phyloP scores from a whole-genome alignment of 176 grass and related monocot species.

The Tillandsia fasciculata region DNA sequence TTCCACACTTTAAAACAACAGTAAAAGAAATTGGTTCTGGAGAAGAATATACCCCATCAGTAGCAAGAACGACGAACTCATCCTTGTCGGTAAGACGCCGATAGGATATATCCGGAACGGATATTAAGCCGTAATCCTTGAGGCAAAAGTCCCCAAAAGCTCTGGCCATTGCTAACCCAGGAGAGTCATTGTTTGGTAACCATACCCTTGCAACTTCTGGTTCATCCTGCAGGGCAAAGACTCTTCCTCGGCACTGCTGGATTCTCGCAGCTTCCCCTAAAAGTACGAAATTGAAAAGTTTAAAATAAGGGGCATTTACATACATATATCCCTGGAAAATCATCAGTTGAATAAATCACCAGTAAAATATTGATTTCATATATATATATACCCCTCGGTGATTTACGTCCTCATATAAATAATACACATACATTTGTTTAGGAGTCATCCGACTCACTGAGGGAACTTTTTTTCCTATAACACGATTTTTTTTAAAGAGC shows the following conservation, averaged over 20 bases:
- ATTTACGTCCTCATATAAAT: too few species aligned
- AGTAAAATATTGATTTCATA: too few species aligned
- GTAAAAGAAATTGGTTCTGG: slow-evolving; percentile 6
- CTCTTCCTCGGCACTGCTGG: slow-evolving; percentile 83
- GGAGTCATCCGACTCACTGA: too few species aligned
- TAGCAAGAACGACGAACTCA: slow-evolving; percentile 86
- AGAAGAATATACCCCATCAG: slow-evolving; percentile 70
- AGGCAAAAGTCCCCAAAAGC: slow-evolving; percentile 99
- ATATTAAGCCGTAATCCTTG: slow-evolving; percentile 99
- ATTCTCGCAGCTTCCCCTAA: slow-evolving; percentile 89
- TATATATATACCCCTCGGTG: too few species aligned
- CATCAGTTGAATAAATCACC: too few species aligned
- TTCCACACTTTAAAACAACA: too few species aligned
- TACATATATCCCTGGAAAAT: not conserved
- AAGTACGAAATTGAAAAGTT: slow-evolving; percentile 2
- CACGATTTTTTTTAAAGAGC: too few species aligned
- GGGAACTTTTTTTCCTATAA: too few species aligned
- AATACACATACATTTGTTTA: too few species aligned
- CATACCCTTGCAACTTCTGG: slow-evolving; percentile 96
- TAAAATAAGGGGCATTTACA: not conserved
- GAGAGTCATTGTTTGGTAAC: slow-evolving; percentile 92
- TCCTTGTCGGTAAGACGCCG: slow-evolving; percentile 66
- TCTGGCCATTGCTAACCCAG: slow-evolving; percentile 97
- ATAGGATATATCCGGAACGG: slow-evolving; percentile 93
- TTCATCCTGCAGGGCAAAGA: slow-evolving; percentile 96